These are phyloP conservation scores for Trichoderma atrobrunneum DNA, from an alignment of 2,329 filamentous ascomycete genomes.

Conservation along the genomic window DNA sequence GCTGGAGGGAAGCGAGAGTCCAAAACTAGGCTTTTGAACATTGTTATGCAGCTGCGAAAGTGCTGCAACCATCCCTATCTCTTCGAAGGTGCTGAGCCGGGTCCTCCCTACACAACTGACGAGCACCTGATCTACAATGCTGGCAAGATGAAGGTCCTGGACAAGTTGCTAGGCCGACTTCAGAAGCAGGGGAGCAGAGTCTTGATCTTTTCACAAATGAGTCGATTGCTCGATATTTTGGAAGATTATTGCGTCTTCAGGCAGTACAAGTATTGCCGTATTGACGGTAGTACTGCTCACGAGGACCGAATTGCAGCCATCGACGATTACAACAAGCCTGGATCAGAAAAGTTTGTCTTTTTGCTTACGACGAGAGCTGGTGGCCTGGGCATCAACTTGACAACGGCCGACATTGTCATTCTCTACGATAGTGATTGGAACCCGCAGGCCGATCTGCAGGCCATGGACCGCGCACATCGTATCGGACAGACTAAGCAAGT, in stretches of 20 bases:
- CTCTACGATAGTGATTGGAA: slow-evolving; percentile 99
- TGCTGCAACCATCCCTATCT: slow-evolving; percentile 99
- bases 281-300: slow-evolving; percentile 93
- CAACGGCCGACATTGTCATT: slow-evolving; percentile 90
- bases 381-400: slow-evolving; percentile 95
- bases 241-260: slow-evolving; percentile 98
- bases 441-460: slow-evolving; percentile 94
- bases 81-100: slow-evolving; percentile 95
- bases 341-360: slow-evolving; percentile 95
- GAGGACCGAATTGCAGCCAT: slow-evolving; percentile 97
- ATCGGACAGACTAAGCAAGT: slow-evolving; percentile 99
- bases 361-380: slow-evolving; percentile 92
- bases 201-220: slow-evolving; percentile 99
- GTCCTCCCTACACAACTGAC: slow-evolving; percentile 95
- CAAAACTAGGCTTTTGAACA: slow-evolving; percentile 94
- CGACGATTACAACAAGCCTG: slow-evolving; percentile 96
- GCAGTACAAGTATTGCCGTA: slow-evolving; percentile 92
- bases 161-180: slow-evolving; percentile 83
- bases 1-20: slow-evolving; percentile 95
- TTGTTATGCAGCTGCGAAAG: slow-evolving; percentile 98
- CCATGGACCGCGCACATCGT: slow-evolving; percentile 97
- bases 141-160: slow-evolving; percentile 95
- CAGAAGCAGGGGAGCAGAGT: slow-evolving; percentile 86
- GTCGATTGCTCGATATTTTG: slow-evolving; percentile 89
- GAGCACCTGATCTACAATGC: slow-evolving; percentile 92